phyloP scores from a whole-genome alignment of 257 asterid species.

The Leptodermis oblonga region DNA sequence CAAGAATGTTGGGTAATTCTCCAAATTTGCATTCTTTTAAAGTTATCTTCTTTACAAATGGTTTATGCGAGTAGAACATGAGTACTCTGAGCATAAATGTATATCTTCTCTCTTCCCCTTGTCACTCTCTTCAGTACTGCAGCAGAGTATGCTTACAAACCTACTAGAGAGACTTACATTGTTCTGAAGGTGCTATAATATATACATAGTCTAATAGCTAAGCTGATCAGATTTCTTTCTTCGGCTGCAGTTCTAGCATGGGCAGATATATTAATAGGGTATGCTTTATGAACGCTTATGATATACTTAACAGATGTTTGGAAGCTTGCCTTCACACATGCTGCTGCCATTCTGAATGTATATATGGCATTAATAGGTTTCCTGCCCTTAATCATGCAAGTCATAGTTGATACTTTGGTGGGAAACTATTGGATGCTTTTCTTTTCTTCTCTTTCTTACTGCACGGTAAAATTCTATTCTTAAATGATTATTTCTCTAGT shows the following conservation, averaged over 20 bases:
- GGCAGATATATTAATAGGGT: slow-evolving; percentile 23
- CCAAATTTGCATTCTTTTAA: not conserved
- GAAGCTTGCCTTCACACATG: slow-evolving; percentile 26
- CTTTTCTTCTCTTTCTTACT: slow-evolving; percentile 16
- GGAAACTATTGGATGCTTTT: slow-evolving; percentile 25
- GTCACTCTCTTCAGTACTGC: not conserved
- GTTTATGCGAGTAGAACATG: not conserved
- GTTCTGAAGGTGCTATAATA: not conserved
- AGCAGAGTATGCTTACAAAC: not conserved
- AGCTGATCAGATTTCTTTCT: slow-evolving; percentile 2
- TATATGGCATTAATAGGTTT: slow-evolving; percentile 7
- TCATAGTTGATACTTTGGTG: slow-evolving; percentile 12
- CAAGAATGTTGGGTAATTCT: slow-evolving; percentile 9
- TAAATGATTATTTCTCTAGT: not conserved
- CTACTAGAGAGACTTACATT: not conserved
- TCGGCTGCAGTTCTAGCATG: slow-evolving; percentile 15
- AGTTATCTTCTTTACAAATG: too few relatives aligned
- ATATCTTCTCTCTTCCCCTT: not conserved
- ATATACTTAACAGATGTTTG: slow-evolving; percentile 28
- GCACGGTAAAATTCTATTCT: slow-evolving; percentile 17
- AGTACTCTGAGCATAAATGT: too few relatives aligned
- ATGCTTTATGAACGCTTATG: slow-evolving; percentile 29
- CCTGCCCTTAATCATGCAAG: slow-evolving; percentile 15
- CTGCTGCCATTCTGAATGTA: slow-evolving; percentile 25
- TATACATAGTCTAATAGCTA: not conserved